Base-by-base conservation (phyloP, 257 asterid genomes). In the Euphrasia confusa region DNA sequence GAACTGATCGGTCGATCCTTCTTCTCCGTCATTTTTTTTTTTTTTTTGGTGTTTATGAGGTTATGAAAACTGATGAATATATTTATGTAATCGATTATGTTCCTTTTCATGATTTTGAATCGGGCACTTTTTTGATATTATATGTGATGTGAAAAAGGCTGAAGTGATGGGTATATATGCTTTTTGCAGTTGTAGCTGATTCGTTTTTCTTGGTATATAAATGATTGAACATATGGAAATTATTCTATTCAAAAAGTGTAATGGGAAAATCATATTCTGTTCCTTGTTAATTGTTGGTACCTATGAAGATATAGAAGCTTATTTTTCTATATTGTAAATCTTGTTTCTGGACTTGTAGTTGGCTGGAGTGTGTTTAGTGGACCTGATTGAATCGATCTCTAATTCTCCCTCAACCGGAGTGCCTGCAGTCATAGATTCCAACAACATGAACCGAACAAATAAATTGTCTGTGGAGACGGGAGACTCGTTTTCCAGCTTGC, bases 401-500 rank as follows among this genome's bases (percentile, higher is more conserved):
- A 68, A 61, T 26, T 64, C 71, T 3, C 64, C 83, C 26, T 39
- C 73, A 4, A 39, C 55, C 58, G 60, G 53, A 64, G 71, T 21
- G 47, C 74, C 17, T 50, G 56, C 57, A 48, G 72, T 60, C 40
- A 11, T 74, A 49, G 48, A 65, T 26, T 54, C 78, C 33, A 39
- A 70, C 21, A 69, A 58, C 54, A 73, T 75, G 77, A 77, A 68
- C 71, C 76, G 74, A 54, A 66, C 75, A 72, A 62, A 72, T 69
- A 77, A 78, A 53, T 71, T 87, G 55, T 78, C 77, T 24, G 80
- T 81, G 33, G 89, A 79, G 61, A 84, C 87, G 11, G 90, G 77
- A 47, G 95, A 86, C 76, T 74, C 86, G 7, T 88, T 84, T 70
- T 80, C 89, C 10, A 86, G 95, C 72, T 72, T 87, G 64, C 95